Evolutionary conservation across 1,284 basidiomycete genomes (phyloP).

Genomic region (Fistulina hepatica): DNA sequence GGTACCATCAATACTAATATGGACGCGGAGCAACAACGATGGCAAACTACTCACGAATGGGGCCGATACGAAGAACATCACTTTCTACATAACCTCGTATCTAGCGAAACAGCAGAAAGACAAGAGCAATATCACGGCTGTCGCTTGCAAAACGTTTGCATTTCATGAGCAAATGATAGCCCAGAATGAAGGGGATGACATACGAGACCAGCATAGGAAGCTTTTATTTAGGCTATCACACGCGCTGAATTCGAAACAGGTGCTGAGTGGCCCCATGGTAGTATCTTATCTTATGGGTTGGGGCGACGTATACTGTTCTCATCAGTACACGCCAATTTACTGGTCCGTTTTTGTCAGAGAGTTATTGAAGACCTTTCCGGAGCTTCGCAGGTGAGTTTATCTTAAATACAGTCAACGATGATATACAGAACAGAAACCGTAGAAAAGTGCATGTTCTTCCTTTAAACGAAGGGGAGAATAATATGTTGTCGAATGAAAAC

Average conservation of each 20-base stretch:
- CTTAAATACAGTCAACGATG: no score
- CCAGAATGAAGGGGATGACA: neutral
- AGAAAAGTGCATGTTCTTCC: no score
- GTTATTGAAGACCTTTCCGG: slow-evolving; percentile 13
- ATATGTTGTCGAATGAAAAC: no score
- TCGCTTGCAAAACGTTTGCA: slow-evolving; percentile 11
- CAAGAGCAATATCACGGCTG: slow-evolving; percentile 8
- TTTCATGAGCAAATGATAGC: slow-evolving; percentile 7
- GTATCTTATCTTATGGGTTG: slow-evolving; percentile 27
- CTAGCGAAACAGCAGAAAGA: slow-evolving; percentile 18
- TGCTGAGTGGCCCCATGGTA: slow-evolving; percentile 25
- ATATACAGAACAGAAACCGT: no score
- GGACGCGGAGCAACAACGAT: slow-evolving; percentile 18
- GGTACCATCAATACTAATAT: slow-evolving; percentile 2
- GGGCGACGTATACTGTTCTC: slow-evolving; percentile 18
- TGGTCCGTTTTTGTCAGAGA: slow-evolving; percentile 13
- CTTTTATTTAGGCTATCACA: slow-evolving; percentile 19
- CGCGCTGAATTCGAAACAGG: slow-evolving; percentile 25
- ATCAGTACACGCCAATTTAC: slow-evolving; percentile 5
- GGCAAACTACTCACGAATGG: slow-evolving; percentile 19
- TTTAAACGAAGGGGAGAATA: no score
- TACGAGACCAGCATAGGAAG: neutral
- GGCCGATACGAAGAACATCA: slow-evolving; percentile 13
- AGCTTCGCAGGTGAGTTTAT: slow-evolving; percentile 4
- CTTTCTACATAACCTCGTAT: slow-evolving; percentile 21